A percentile compares a stretch with the other conserved stretches of the same genome.
Evolutionary conservation across 331 rosid species (phyloP).

Genomic region (Dryas integrifolia): DNA sequence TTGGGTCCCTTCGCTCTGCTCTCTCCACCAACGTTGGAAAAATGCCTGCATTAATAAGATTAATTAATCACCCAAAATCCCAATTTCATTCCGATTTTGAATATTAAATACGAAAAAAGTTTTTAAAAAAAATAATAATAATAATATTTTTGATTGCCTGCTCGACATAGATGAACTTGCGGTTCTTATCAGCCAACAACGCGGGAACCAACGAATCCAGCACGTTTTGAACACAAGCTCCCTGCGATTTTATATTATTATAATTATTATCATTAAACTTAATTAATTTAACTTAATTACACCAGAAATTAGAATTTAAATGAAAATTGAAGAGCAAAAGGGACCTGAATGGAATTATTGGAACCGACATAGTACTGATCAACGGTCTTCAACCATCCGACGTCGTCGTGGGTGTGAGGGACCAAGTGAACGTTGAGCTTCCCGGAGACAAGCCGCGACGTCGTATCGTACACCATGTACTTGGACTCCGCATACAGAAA

Average conservation of each 20-base stretch:
- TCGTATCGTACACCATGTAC: conserved; percentile 57
- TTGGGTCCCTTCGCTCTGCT: conserved; percentile 46
- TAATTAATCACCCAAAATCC: neutral
- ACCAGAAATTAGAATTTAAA: neutral
- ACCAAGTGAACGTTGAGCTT: conserved; percentile 80
- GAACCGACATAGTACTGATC: conserved; percentile 86
- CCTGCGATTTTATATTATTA: conserved; percentile 29
- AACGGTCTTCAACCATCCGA: conserved; percentile 81
- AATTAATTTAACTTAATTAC: neutral
- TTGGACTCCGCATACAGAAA: conserved; percentile 38
- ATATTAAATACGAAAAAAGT: neutral
- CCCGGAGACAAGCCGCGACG: conserved; percentile 46
- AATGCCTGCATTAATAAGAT: conserved; percentile 30
- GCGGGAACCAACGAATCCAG: conserved; percentile 69
- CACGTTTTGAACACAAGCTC: conserved; percentile 73
- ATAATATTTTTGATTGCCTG: conserved; percentile 30
- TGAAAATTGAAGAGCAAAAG: neutral
- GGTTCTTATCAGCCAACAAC: conserved; percentile 63
- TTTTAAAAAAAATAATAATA: neutral
- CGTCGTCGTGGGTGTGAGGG: conserved; percentile 70
- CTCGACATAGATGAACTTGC: conserved; percentile 76
- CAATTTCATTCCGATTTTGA: neutral
- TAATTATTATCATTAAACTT: neutral
- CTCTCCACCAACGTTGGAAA: conserved; percentile 76
- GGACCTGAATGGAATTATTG: conserved; percentile 68